These are phyloP conservation scores for Apiotrichum sp. DNA, from an alignment of 1,284 basidiomycete genomes.

Conservation along the genomic window DNA sequence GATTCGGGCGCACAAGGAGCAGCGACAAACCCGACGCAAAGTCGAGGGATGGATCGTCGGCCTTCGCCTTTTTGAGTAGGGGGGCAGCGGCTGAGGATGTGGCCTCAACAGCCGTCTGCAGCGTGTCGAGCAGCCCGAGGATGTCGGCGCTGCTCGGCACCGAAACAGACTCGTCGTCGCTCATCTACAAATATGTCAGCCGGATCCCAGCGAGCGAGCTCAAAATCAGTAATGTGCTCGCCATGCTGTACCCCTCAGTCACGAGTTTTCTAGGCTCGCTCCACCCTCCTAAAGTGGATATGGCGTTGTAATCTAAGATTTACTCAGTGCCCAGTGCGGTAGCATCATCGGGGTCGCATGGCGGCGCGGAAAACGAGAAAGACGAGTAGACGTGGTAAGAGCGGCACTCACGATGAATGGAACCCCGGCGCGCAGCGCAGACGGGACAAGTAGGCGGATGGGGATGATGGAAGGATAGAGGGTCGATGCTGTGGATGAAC, in stretches of 20 bases:
- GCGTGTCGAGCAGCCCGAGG: slow-evolving; percentile 31
- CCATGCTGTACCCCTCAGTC: slow-evolving; percentile 38
- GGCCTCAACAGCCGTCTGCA: slow-evolving; percentile 40
- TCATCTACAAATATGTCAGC: slow-evolving; percentile 7
- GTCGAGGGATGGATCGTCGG: slow-evolving; percentile 52
- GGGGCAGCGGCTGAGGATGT: slow-evolving; percentile 35
- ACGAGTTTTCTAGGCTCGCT: slow-evolving; percentile 52
- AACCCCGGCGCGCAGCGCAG: too few relatives aligned
- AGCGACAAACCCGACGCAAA: slow-evolving; percentile 80
- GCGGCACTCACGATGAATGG: too few relatives aligned
- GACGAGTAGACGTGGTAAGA: too few relatives aligned
- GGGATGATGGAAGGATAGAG: too few relatives aligned
- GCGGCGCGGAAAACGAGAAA: neutral
- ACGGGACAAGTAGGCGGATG: too few relatives aligned
- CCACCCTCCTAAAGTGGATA: slow-evolving; percentile 42
- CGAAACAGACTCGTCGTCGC: slow-evolving; percentile 16
- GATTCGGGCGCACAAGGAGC: slow-evolving; percentile 78
- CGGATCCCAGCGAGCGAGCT: too few relatives aligned
- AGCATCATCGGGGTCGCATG: slow-evolving; percentile 26
- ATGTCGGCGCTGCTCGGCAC: slow-evolving; percentile 28
- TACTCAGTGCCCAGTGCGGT: slow-evolving; percentile 48
- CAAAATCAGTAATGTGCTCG: too few relatives aligned
- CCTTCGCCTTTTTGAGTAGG: slow-evolving; percentile 38
- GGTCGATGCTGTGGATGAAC: too few relatives aligned
- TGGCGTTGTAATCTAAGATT: slow-evolving; percentile 42